Evolutionary conservation across 2,329 filamentous ascomycete genomes (phyloP).

Genomic region (Cryoendolithus antarcticus): DNA sequence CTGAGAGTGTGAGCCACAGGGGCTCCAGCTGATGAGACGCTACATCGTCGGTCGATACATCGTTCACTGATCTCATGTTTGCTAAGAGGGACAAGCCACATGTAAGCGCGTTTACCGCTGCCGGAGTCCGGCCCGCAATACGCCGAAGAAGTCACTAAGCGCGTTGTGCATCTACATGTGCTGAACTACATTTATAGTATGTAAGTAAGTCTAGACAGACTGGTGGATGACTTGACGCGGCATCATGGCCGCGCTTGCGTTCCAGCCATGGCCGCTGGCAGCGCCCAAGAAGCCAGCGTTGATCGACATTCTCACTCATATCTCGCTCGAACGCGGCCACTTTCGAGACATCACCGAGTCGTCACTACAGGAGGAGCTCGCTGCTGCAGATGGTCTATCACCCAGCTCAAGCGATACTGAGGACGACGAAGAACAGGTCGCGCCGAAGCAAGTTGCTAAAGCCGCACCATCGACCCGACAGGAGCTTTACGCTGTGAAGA

Average conservation of each 20-base stretch:
- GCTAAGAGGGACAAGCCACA: no score
- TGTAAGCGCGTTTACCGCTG: no score
- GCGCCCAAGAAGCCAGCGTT: slow-evolving; percentile 49
- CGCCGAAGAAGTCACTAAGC: no score
- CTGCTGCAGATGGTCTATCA: slow-evolving; percentile 30
- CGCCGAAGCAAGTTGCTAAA: slow-evolving; percentile 7
- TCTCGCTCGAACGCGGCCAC: slow-evolving; percentile 66
- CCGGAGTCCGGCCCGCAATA: no score
- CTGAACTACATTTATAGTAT: no score
- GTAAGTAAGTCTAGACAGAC: no score
- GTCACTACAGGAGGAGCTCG: slow-evolving; percentile 57
- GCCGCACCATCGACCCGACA: slow-evolving; percentile 21
- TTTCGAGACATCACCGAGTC: slow-evolving; percentile 71
- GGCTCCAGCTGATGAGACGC: no score
- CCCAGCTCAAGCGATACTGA: slow-evolving; percentile 35
- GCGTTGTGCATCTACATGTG: no score
- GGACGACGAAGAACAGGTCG: slow-evolving; percentile 28
- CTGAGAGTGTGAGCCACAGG: not conserved
- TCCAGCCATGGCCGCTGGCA: slow-evolving; percentile 49
- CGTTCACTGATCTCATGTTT: no score
- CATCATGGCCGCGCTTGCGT: slow-evolving; percentile 35
- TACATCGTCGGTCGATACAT: no score
- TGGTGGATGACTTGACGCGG: no score
- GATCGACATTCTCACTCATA: slow-evolving; percentile 63
- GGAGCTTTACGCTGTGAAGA: slow-evolving; percentile 27